Base-by-base conservation (phyloP, 805 yeast genomes). In the Komagataella pastoris region DNA sequence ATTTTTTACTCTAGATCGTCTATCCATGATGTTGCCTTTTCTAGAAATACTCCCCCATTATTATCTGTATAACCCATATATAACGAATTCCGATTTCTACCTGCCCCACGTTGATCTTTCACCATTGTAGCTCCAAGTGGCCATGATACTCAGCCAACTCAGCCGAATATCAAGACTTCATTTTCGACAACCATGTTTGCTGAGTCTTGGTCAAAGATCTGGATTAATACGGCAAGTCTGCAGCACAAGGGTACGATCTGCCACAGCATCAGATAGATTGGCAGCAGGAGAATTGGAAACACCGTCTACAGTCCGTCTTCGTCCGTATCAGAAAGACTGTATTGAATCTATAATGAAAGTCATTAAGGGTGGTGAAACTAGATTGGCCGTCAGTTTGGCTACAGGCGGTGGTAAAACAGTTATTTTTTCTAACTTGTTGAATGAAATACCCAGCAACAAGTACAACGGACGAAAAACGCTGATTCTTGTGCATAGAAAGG, bases 321-420 rank as follows among this genome's bases (percentile, higher is more conserved):
- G 69, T 50, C 57, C 58, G 7, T 90, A 90, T 62, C 97, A 90
- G 61, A 65, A 73, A 24, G 81, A 83, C 47, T 90, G 95, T 50
- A 76, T 89, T 2, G 61, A 74, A 1, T 63, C 72, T 0, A 80
- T 90, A 40, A 57, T 80, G 1, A 57, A 64, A 0, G 74, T 87
- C 0, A 61, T 84, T 1, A 58, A 65, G 0, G 30, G 57, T 2
- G 81, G 83, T 1, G 57, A 65, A 2, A 65, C 72, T 17, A 70
- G 93, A 49, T 76, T 88, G 0, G 97, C 91, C 0, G 89, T 88
- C 1, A 84, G 88, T 24, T 64, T 90, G 44, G 96, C 97, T 12
- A 91, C 98, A 0, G 98, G 98, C 0, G 93, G 96, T 10, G 98
- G 98, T 4, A 90, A 90, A 59, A 90, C 97, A 0, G 88, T 88